These are phyloP conservation scores for Orbilia blumenaviensis DNA, from an alignment of 2,329 filamentous ascomycete genomes.

Conservation along the genomic window DNA sequence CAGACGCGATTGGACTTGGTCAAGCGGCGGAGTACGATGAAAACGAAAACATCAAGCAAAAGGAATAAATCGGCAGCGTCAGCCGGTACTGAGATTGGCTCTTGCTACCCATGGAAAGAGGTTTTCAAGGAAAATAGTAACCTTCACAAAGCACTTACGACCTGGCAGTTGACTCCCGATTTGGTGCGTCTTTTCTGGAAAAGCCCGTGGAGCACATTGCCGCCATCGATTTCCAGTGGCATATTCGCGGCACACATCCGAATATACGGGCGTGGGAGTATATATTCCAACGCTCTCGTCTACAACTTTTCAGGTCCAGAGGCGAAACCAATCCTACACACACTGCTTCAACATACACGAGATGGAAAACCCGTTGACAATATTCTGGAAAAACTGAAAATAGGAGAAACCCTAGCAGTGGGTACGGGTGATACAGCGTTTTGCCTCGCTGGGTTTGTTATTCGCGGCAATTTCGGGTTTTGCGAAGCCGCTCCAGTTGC, in stretches of 20 bases:
- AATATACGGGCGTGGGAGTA: conserved; percentile 23
- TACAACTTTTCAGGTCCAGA: conserved; percentile 4
- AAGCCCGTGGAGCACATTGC: neutral
- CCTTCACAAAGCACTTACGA: neutral
- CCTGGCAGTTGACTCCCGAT: conserved; percentile 27
- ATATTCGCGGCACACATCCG: conserved; percentile 20
- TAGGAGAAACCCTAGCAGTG: neutral
- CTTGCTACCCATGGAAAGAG: conserved; percentile 34
- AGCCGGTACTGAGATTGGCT: neutral
- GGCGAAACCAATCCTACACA: neutral
- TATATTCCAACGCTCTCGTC: neutral
- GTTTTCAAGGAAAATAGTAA: neutral
- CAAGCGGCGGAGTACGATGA: conserved; percentile 17
- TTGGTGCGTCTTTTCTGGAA: neutral
- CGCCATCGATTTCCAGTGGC: conserved; percentile 5
- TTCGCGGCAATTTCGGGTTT: conserved; percentile 39
- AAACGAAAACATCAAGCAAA: conserved; percentile 2
- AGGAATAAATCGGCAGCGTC: neutral
- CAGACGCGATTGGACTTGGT: neutral
- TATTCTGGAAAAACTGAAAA: conserved; percentile 9
- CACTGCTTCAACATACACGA: neutral
- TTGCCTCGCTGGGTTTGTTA: conserved; percentile 25
- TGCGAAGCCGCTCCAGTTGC: conserved; percentile 13
- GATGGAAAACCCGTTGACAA: neutral
- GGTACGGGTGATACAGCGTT: neutral